Base-by-base conservation (phyloP, 2,329 filamentous ascomycete genomes). In the Metarhizium album region DNA sequence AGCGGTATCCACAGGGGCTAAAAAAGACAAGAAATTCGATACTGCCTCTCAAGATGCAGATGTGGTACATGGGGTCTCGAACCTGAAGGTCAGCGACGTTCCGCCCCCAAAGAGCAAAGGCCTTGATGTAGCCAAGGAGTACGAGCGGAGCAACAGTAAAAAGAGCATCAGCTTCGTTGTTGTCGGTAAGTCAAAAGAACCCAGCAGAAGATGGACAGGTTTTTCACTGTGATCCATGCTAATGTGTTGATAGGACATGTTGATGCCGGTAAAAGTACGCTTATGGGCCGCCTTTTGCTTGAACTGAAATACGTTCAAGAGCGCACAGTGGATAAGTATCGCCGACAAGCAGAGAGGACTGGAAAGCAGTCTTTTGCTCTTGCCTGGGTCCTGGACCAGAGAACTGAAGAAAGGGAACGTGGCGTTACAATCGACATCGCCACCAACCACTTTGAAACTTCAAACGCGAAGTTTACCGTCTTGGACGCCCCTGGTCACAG, bases 341-440 rank as follows among this genome's bases (percentile, higher is more conserved):
- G 84, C 20, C 86, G 86, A 65, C 90, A 96, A 69, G 91, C 93
- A 1, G 86, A 95, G 59, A 88, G 83, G 53, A 86, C 95, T 38
- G 93, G 93, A 4, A 98, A 98, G 66, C 84, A 87, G 2, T 97
- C 93, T 0, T 98, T 98, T 68, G 91, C 91, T 13, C 77, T 98
- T 22, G 93, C 94, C 1, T 98, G 93, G 93, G 89, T 98, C 2
- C 79, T 98, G 68, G 93, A 98, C 64, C 87, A 95, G 65, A 84
- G 89, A 20, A 82, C 83, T 0, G 93, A 98, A 63, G 93, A 98
- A 67, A 80, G 93, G 55, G 83, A 82, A 52, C 82, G 90, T 52
- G 93, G 93, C 43, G 89, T 98, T 7, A 98, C 93, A 1, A 95
- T 98, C 46, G 93, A 98, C 64, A 93, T 97, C 61, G 91, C 93